Conservation (phyloP, 257 asterid genomes). For the Solanum pimpinellifolium region DNA sequence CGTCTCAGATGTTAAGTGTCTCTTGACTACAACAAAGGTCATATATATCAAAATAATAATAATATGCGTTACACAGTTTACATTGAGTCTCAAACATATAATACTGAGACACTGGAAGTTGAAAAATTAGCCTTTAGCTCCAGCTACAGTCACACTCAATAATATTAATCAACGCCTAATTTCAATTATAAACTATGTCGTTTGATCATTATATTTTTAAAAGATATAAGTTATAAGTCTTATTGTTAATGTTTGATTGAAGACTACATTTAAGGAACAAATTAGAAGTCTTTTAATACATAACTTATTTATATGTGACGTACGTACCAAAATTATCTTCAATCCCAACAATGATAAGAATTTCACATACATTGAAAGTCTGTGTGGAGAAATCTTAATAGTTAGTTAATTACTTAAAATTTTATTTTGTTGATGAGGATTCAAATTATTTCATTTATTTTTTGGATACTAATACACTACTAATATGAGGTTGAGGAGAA, state of each 20-base stretch:
- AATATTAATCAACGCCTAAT: not conserved
- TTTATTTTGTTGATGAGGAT: too few species aligned
- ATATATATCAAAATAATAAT: not conserved
- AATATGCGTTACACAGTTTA: not conserved
- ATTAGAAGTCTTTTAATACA: not conserved
- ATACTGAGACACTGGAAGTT: not conserved
- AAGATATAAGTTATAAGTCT: not conserved
- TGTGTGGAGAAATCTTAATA: too few species aligned
- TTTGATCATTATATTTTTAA: too few species aligned
- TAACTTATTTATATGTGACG: not conserved
- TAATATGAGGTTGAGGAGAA: not conserved
- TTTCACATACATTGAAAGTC: too few species aligned
- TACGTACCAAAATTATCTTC: not conserved
- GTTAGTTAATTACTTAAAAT: too few species aligned
- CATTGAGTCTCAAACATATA: not conserved
- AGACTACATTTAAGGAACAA: not conserved
- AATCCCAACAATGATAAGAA: not conserved
- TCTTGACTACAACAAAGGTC: conserved; percentile 14
- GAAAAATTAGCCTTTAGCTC: not conserved
- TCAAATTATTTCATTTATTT: too few species aligned
- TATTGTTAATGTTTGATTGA: not conserved
- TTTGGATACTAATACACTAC: too few species aligned
- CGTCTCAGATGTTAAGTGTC: not conserved
- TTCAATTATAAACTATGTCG: not conserved
- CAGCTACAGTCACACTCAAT: not conserved